Percentiles rank a stretch among this genome's conserved stretches.
Evolutionary conservation across 2,329 filamentous ascomycete species (phyloP).

Genomic region (Aspergillus transmontanensis): DNA sequence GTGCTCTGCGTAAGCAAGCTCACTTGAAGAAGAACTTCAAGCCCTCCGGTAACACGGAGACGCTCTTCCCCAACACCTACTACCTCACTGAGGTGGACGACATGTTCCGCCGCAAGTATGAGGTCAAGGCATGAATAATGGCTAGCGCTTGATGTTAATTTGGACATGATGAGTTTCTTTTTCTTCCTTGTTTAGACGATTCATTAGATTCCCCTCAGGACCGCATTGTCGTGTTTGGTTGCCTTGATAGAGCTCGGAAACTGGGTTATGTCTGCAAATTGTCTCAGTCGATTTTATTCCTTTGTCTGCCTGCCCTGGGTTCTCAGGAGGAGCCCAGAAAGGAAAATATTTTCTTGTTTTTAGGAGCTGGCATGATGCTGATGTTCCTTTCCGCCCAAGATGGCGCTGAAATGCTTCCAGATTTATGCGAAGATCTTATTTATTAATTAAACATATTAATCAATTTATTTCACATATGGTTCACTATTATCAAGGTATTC

Average conservation of each 20-base stretch:
- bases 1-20: slow-evolving; percentile 77
- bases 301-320: slow-evolving; percentile 5
- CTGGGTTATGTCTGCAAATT: slow-evolving; percentile 8
- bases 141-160: slow-evolving; percentile 19
- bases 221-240: slow-evolving; percentile 25
- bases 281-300: slow-evolving; percentile 6
- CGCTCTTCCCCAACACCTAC: slow-evolving; percentile 69
- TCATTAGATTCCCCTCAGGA: slow-evolving; percentile 39
- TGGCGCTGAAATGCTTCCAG: slow-evolving; percentile 22
- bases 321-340: slow-evolving; percentile 4
- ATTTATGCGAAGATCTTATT: slow-evolving; percentile 11
- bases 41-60: slow-evolving; percentile 69
- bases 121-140: slow-evolving; percentile 66
- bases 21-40: slow-evolving; percentile 79
- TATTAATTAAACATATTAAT: slow-evolving; percentile 17
- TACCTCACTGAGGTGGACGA: slow-evolving; percentile 80
- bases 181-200: slow-evolving; percentile 35
- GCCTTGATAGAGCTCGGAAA: slow-evolving; percentile 27
- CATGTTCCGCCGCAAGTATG: slow-evolving; percentile 82
- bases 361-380: slow-evolving; percentile 5
- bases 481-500: neutral
- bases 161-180: slow-evolving; percentile 18
- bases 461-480: neutral
- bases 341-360: slow-evolving; percentile 3
- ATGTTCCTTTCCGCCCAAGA: slow-evolving; percentile 12